These are phyloP conservation scores for Calonectria multiphialidica DNA, from an alignment of 2,329 filamentous ascomycete genomes.

Conservation along the genomic window DNA sequence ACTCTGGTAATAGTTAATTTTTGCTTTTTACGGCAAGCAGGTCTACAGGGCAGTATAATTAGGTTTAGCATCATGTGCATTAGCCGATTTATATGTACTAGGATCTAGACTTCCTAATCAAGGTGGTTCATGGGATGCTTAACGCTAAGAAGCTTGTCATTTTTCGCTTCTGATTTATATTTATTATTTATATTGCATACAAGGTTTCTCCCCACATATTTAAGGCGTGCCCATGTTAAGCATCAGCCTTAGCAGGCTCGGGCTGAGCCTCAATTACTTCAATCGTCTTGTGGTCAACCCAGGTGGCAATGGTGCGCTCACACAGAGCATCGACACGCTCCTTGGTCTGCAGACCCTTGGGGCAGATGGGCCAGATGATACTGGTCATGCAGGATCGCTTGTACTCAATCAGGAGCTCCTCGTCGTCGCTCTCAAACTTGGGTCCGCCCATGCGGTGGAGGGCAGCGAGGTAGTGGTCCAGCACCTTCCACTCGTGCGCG, in stretches of 20 bases:
- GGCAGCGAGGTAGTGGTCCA: slow-evolving; percentile 34
- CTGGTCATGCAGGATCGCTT: slow-evolving; percentile 8
- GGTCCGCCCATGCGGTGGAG: slow-evolving; percentile 31
- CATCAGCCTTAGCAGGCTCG: not conserved
- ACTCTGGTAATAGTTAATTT: no score
- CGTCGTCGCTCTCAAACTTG: slow-evolving; percentile 14
- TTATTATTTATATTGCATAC: not conserved
- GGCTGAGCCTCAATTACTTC: slow-evolving; percentile 5
- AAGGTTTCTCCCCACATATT: not conserved
- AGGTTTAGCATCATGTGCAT: no score
- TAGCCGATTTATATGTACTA: no score
- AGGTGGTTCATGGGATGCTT: not conserved
- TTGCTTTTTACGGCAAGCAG: no score
- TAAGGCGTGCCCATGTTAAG: not conserved
- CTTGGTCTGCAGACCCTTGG: slow-evolving; percentile 5
- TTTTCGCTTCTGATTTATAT: not conserved
- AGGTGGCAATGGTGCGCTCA: slow-evolving; percentile 2
- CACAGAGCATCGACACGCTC: slow-evolving; percentile 3
- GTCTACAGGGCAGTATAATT: no score
- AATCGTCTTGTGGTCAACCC: slow-evolving; percentile 5
- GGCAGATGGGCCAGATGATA: slow-evolving; percentile 11
- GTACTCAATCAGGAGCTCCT: not conserved
- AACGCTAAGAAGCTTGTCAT: not conserved
- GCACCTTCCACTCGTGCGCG: slow-evolving; percentile 49
- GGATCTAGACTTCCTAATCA: no score